Evolutionary conservation across 164 flowering plant genomes (phyloP), one percentile per base, ranked within the genome.

Genomic region (Tetrastigma voinierianum): DNA sequence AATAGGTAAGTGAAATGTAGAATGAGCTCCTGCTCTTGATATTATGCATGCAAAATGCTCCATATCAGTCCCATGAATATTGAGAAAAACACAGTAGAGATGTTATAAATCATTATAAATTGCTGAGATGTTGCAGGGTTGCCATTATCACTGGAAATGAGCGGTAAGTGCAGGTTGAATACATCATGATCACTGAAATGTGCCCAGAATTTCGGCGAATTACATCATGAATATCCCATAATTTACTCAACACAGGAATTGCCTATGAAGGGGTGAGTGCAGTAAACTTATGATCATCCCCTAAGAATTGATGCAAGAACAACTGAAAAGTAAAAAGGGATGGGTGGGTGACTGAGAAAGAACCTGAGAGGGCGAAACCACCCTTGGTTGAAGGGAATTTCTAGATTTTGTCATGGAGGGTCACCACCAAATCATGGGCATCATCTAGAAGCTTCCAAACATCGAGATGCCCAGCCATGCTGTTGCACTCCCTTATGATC

Each of bases 381-480:
- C 40, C 40, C 40, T 32, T 32, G 11, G 10, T 7, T 46, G 2
- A 10, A 21, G 14, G 13, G 18, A 2, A 14, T 53, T 46, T 54
- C 32, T 57, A 55, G 48, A 19, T 46, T n/a, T 16, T 45, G 69
- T 84, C 83, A 67, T 87, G 90, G n/a, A 89, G 84, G 57, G 77
- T 81, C 32, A 83, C 80, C 51, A 89, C 89, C 86, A 89, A 74
- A 62, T 81, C 81, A 65, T 89, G 91, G 9, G 91, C 95, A 77
- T 87, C 91, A 61, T 89, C 95, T 2, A 89, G 73, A 46, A 89
- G 91, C 78, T 83, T 89, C 95, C 95, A 89, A 5, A 89, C 91
- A 77, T 89, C 91, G 10, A 89, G 73, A 20, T 89, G 86, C 46
- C 94, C 94, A 54, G 94, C 83, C 91, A 89, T 89, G 76, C 78